These are phyloP conservation scores for Cutaneotrichosporon arboriforme DNA, from an alignment of 1,284 basidiomycete species.

Conservation along the genomic window DNA sequence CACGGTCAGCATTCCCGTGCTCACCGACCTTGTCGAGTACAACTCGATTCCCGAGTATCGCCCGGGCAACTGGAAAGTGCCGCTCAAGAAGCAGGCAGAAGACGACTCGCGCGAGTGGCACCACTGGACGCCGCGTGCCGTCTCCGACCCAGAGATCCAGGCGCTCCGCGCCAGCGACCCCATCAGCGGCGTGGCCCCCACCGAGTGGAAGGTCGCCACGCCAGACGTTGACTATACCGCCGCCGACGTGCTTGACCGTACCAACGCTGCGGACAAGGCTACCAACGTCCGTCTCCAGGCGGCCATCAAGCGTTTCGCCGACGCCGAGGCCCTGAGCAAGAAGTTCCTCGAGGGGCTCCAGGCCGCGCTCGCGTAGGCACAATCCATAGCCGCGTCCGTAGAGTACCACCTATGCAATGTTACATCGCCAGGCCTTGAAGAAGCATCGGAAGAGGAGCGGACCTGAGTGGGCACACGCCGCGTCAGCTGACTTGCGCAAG, in stretches of 20 bases:
- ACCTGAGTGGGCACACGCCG: neutral
- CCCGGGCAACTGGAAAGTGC: conserved; percentile 12
- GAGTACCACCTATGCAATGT: neutral
- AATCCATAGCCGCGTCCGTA: neutral
- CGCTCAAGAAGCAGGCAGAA: conserved; percentile 8
- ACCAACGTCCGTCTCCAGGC: conserved; percentile 7
- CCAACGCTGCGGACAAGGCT: conserved; percentile 19
- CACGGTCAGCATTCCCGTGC: conserved; percentile 16
- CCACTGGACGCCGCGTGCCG: conserved; percentile 15
- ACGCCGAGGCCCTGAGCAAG: conserved; percentile 11
- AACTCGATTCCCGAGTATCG: conserved; percentile 12
- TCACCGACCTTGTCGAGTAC: conserved; percentile 16
- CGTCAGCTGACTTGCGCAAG: neutral
- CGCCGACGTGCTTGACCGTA: conserved; percentile 18
- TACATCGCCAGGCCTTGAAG: neutral
- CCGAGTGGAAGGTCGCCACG: neutral
- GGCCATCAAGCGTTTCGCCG: conserved; percentile 16
- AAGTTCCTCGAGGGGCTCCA: conserved; percentile 12
- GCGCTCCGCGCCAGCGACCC: conserved; percentile 9
- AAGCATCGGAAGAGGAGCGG: too few relatives aligned
- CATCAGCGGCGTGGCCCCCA: conserved; percentile 6
- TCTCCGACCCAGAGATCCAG: conserved; percentile 7
- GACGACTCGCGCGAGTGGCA: conserved; percentile 4
- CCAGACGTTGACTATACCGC: conserved; percentile 20
- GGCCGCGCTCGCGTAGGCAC: neutral